Evolutionary conservation across 768 basidiomycete genomes (phyloP), one percentile per base, ranked within the genome.

Genomic region (Termitomyces sp.): DNA sequence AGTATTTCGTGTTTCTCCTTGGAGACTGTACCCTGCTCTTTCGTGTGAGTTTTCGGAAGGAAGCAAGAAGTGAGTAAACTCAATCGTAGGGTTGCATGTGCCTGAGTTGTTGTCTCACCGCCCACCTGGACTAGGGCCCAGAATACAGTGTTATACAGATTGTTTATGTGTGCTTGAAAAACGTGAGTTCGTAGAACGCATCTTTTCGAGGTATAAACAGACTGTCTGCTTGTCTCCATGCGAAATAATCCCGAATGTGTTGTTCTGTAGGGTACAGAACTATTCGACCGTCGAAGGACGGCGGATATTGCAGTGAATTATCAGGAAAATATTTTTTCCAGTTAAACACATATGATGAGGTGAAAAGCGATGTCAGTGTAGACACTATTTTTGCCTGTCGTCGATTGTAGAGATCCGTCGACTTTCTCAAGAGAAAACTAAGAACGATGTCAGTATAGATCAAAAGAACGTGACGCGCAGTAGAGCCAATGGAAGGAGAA

Each of bases 141-240:
- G 67, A 98, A 99, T 0, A 76, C 77, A 0, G 97, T 98, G 67
- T 99, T 99, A 74, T 98, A 95, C 24, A 99, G 74, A 68, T 99
- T 99, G 68, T 99, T 99, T 68, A 98, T 89, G 68, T 99, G 97
- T 0, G 97, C 95, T 98, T 68, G 52, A 33, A 40, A 63, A 33
- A 49, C 14, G 30, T 52, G 35, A 57, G 52, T 36, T 41, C 48
- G n/a, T 5, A 44, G 35, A 44, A 44, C n/a, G 30, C 18, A 41
- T n/a, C 11, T 11, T 51, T 11, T 30, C 13, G 16, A 41, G 8
- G 35, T 26, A 22, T 22, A 41, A 20, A 73, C 92, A 59, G 66
- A 96, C 96, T 96, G 68, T 98, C 96, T 0, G 88, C 90, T 70
- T 98, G 97, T 58, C 97, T 75, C 97, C 97, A 99, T 0, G 91